Percentiles rank a stretch among this genome's conserved stretches.
Conservation (phyloP, 345 rosid genomes). For the Passiflora organensis region DNA sequence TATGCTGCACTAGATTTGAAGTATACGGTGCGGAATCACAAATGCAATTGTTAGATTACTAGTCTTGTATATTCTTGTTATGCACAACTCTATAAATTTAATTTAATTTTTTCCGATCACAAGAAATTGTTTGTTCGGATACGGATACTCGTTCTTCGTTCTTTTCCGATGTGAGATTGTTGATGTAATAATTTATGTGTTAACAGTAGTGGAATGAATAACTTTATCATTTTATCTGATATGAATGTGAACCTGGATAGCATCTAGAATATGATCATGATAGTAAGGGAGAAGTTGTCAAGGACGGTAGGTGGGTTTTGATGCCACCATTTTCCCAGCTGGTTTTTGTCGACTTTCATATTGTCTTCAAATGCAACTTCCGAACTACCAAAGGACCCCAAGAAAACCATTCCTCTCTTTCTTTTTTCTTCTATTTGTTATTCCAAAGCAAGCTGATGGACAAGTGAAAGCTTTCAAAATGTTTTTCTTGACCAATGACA, state of each 20-base stretch:
- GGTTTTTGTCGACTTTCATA: slow-evolving; percentile 30
- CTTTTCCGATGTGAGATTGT: too few relatives aligned
- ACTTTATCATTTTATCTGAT: not conserved
- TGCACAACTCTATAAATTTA: too few relatives aligned
- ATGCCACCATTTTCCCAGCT: slow-evolving; percentile 27
- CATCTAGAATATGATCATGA: not conserved
- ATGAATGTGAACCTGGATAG: slow-evolving; percentile 2
- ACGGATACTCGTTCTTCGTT: too few relatives aligned
- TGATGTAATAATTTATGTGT: too few relatives aligned
- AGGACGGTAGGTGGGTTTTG: slow-evolving; percentile 30
- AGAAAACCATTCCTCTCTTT: not conserved
- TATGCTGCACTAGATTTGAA: too few relatives aligned
- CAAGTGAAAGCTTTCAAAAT: not conserved
- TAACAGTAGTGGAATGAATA: too few relatives aligned
- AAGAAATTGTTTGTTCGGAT: too few relatives aligned
- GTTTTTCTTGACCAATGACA: slow-evolving; percentile 17
- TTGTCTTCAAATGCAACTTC: slow-evolving; percentile 30
- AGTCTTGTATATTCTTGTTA: too few relatives aligned
- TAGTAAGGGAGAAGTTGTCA: slow-evolving; percentile 13
- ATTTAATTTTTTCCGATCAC: too few relatives aligned
- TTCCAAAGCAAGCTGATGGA: slow-evolving; percentile 1
- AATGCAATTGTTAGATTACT: too few relatives aligned
- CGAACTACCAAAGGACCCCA: slow-evolving; percentile 24
- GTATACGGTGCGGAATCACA: too few relatives aligned
- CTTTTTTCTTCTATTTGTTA: not conserved